phyloP scores from a whole-genome alignment of 306 rosid species.

The Corylus americana region DNA sequence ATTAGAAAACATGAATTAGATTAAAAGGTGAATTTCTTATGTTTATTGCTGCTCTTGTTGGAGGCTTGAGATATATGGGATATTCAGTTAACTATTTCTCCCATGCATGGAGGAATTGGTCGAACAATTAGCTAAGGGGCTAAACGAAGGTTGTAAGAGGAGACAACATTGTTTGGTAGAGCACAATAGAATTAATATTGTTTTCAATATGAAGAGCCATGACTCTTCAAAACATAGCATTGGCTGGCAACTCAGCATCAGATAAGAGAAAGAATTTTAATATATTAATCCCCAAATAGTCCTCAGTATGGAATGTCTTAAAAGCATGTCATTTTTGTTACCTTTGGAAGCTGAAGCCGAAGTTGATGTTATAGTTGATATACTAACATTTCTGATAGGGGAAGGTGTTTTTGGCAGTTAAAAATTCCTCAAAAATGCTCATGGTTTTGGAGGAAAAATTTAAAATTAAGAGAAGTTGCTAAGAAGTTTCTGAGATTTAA shows the following conservation, averaged over 20 bases:
- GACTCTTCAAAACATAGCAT: background rate
- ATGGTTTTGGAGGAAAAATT: too few species aligned
- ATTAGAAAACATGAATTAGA: background rate
- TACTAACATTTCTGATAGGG: background rate
- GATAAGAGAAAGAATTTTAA: background rate
- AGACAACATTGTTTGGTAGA: background rate
- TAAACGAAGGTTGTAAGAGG: background rate
- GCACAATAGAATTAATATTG: background rate
- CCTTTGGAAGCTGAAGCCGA: background rate
- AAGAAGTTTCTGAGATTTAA: too few species aligned
- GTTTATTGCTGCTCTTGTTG: background rate
- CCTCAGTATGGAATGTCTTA: background rate
- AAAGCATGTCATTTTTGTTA: background rate
- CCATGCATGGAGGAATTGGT: background rate
- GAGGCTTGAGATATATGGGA: background rate
- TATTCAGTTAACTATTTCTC: background rate
- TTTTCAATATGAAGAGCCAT: background rate
- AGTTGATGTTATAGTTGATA: background rate
- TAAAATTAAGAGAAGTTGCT: too few species aligned
- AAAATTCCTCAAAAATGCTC: too few species aligned
- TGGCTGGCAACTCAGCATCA: background rate
- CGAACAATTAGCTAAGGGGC: background rate
- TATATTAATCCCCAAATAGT: background rate
- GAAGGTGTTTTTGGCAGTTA: too few species aligned
- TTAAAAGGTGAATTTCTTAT: background rate